A percentile compares a stretch with the other conserved stretches of the same genome.
phyloP scores from a whole-genome alignment of 768 basidiomycete species.

The Leccinellum rugosiceps region DNA sequence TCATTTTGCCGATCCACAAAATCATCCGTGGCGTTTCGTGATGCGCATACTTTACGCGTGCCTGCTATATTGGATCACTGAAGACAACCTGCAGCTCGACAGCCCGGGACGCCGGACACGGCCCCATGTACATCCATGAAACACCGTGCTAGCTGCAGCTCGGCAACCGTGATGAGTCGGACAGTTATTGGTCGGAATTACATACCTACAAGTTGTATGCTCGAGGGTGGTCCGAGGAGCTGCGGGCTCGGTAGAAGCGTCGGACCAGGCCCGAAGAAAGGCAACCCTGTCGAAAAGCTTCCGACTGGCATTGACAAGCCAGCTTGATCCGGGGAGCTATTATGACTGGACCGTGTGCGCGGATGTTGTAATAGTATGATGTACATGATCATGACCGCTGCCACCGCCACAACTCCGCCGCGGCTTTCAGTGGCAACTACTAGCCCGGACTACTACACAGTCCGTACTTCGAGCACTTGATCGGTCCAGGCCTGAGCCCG shows the following conservation, averaged over 20 bases:
- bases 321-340: not conserved
- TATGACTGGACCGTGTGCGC: not conserved
- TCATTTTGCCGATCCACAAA: slow-evolving; percentile 10
- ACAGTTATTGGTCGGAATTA: slow-evolving; percentile 2
- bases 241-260: not conserved
- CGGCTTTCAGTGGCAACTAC: too few relatives aligned
- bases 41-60: slow-evolving; percentile 24
- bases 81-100: slow-evolving; percentile 10
- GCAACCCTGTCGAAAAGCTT: not conserved
- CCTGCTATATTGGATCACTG: slow-evolving; percentile 12
- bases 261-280: not conserved
- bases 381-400: not conserved
- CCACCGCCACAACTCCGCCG: not conserved
- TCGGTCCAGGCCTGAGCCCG: slow-evolving; percentile 44
- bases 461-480: slow-evolving; percentile 46
- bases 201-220: not conserved
- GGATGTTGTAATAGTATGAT: not conserved
- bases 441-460: slow-evolving; percentile 32
- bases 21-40: slow-evolving; percentile 4
- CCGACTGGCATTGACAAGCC: not conserved
- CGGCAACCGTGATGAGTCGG: not conserved
- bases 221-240: not conserved
- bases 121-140: not conserved
- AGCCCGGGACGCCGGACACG: not conserved
- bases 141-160: not conserved